Base-by-base conservation (phyloP, 768 basidiomycete species). In the Suillus bovinus region DNA sequence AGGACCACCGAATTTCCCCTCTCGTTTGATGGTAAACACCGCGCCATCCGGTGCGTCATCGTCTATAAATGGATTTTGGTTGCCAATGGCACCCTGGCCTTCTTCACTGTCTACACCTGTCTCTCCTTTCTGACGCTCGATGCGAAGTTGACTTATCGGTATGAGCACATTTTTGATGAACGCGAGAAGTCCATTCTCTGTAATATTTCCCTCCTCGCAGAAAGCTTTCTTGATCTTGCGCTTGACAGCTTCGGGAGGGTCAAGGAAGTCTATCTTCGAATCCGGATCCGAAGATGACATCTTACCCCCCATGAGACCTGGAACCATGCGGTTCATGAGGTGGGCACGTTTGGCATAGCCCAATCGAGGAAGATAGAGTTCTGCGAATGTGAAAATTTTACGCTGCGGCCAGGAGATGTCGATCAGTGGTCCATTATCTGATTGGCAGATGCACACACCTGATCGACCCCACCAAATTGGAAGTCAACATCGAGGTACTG, bases 271-370 rank as follows among this genome's bases (percentile, higher is more conserved):
- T 73, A 99, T 96, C 77, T 99, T 99, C 65, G 92, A 95, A 74
- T 97, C 93, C 34, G 94, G 94, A 68, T 99, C 96, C 1, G 96
- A 99, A 1, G 95, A 90, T 17, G 95, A 97, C 97, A 99, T 99
- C 73, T 99, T 99, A 20, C 94, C 93, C 36, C 96, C 96, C 47
- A 88, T 88, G 38, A 97, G 82, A 49, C 96, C 95, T 34, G 96
- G 95, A 0, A 99, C 94, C 96, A 99, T 99, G 38, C 85, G 80
- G 77, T 98, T 99, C 97, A 99, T 99, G 50, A 99, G 82, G 74
- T 99, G 97, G 0, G 96, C 92, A 38, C 96, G 93, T 76, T 97
- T 98, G 58, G 80, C 78, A 79, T 98, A 99, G 39, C 96, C 97
- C 36, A 99, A 83, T 64, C 86, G 83, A 5, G 97, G 97, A 58